Evolutionary conservation across 306 rosid species (phyloP), one percentile per base, ranked within the genome.

Genomic region (Mucuna pruriens): DNA sequence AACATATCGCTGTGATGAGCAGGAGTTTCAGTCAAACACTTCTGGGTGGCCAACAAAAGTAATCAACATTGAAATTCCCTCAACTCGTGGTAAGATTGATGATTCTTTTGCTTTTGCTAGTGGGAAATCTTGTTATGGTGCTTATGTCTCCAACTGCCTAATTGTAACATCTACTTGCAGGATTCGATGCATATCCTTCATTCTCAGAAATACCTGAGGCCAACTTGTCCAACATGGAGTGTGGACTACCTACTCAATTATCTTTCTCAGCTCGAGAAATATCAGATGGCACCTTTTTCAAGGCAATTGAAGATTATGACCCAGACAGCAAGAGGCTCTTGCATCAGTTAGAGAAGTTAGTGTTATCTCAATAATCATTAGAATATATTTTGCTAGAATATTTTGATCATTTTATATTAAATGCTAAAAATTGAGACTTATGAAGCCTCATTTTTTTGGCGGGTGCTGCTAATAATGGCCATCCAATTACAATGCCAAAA

Each of bases 21-120:
- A 78, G 83, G 98, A 91, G 83, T 85, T 79, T 74, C 83, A 29
- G 58, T 76, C 78, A 19, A 91, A 91, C 78, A 80, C 71, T 76
- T 95, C 99, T 80, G 99, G 99, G 40, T 95, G 97, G 94, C 96
- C 99, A 49, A 95, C 99, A 66, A 90, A 95, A 64, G 58, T 95
- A 72, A 86, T 94, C 82, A 93, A 91, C 83, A 91, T 95, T 22
- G 99, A 95, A 93, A 86, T 95, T 81, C 99, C 99, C 75, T 85
- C 92, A 68, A 58, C 62, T 38, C 92, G 54, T 63, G 96, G 99
- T 95, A 83, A 85, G 77, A 71, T 71, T 81, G 64, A 79, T 61
- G 66, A 74, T 9, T 57, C 73, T 52, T 33, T 80, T 83, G 36
- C 81, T 58, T 68, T 54, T 81, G 55, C 65, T 77, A 36, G 70